Base-by-base conservation (phyloP, 1,284 basidiomycete genomes). In the Trametes polyzona region DNA sequence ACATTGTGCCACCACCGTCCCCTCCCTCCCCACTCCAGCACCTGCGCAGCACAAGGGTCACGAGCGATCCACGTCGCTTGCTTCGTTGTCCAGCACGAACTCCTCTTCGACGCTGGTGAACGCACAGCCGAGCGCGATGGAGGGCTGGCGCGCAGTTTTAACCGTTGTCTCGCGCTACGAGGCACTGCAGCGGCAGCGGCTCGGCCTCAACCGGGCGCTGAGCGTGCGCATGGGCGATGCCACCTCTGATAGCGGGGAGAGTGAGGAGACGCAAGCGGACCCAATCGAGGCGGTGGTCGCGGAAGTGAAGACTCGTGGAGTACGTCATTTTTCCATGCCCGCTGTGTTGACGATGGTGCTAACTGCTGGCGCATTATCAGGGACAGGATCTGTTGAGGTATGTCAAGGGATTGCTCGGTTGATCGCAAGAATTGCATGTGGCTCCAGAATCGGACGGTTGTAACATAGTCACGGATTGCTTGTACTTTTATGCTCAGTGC, bases 131-230 rank as follows among this genome's bases (percentile, higher is more conserved):
- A 71, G 67, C 8, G 70, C 74, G 5, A 64, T 87, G n/a, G 91
- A 93, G 67, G 90, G 90, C 7, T 93, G 90, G 90, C 79, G 84
- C 39, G 89, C 88, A 6, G 81, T 90, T 16, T 71, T 92, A 61
- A 81, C 81, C 12, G 78, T 89, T 21, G 76, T 89, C 19, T 70
- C 85, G 54, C 79, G 90, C 24, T 83, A 88, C 65, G 86, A 85
- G 4, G 75, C 84, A 65, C 78, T 80, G 9, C 80, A 84, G 64
- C 78, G 83, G 58, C 82, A 84, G 65, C 76, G 81, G 55, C 65
- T 79, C 29, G 78, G 70, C 29, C 66, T 73, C 19, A 61, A 63
- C 24, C 55, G 63, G 29, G 55, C 44, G 36, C 47, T 56, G 7
- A 63, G 59, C 40, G 60, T 59, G 35, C 42, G 57, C 9, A n/a